These are phyloP conservation scores for Coprinopsis strossmayeri DNA, from an alignment of 768 basidiomycete species.

Conservation along the genomic window DNA sequence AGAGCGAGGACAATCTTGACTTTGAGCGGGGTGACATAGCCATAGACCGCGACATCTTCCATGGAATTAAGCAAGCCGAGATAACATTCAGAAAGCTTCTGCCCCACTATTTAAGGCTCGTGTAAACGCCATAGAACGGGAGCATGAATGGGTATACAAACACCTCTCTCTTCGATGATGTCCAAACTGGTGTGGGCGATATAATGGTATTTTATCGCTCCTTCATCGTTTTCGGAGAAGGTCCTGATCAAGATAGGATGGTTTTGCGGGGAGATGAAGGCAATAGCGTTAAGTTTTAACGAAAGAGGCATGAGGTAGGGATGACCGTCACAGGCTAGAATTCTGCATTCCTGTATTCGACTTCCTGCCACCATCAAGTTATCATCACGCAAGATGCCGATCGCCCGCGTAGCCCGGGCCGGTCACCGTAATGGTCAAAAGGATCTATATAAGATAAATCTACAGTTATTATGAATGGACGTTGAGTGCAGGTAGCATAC, in stretches of 20 bases:
- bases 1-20: slow-evolving; percentile 82
- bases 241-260: slow-evolving; percentile 75
- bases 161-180: slow-evolving; percentile 88
- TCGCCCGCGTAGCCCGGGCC: no score
- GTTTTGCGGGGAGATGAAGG: slow-evolving; percentile 81
- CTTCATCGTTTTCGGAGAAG: slow-evolving; percentile 50
- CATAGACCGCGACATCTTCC: slow-evolving; percentile 91
- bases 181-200: slow-evolving; percentile 88
- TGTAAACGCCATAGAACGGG: not conserved
- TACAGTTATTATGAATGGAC: no score
- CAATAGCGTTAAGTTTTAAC: slow-evolving; percentile 72
- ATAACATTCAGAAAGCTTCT: slow-evolving; percentile 69
- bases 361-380: not conserved
- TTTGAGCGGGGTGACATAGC: slow-evolving; percentile 83
- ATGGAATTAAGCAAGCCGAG: slow-evolving; percentile 83
- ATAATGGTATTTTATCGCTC: slow-evolving; percentile 78
- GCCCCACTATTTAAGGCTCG: slow-evolving; percentile 26
- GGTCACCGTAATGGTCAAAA: no score
- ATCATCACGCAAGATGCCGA: no score
- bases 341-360: no score
- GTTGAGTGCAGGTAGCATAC: not conserved
- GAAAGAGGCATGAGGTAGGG: no score
- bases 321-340: no score
- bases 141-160: slow-evolving; percentile 19
- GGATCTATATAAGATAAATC: no score